Conservation (phyloP, 75 land plant species). For the Picea sitchensis region DNA sequence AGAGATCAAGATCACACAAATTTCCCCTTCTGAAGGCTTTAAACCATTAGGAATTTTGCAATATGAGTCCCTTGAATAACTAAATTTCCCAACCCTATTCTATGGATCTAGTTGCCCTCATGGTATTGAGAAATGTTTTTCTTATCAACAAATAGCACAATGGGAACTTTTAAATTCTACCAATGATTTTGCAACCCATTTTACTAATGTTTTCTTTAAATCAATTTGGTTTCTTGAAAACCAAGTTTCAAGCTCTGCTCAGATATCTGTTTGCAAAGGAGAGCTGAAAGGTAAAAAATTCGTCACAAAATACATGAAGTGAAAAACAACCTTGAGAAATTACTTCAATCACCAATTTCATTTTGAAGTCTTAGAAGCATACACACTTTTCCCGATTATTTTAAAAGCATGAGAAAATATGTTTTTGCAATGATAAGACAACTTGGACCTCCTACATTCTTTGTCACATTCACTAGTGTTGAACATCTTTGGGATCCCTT, state of each 20-base stretch:
- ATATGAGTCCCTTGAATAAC: not conserved
- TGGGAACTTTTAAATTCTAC: not conserved
- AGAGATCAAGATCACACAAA: not conserved
- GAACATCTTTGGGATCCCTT: not conserved
- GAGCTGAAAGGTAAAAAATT: not conserved
- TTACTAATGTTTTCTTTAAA: not conserved
- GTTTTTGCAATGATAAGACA: too few species aligned
- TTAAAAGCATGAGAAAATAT: too few species aligned
- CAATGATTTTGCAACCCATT: not conserved
- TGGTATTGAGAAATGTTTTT: not conserved
- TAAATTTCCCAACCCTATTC: not conserved
- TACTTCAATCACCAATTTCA: too few species aligned
- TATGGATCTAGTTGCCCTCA: not conserved
- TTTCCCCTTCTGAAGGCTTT: not conserved
- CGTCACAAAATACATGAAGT: not conserved
- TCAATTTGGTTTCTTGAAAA: not conserved
- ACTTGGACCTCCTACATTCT: not conserved
- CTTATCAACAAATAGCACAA: not conserved
- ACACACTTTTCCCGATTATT: too few species aligned
- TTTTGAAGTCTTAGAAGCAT: too few species aligned
- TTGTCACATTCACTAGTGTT: not conserved
- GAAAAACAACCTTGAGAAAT: not conserved
- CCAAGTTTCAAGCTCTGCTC: not conserved
- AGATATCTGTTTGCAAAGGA: not conserved
- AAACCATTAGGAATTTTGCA: not conserved